A percentile compares a stretch with the other conserved stretches of the same genome.
Conservation (phyloP, 2,329 filamentous ascomycete genomes). For the Penicillium aurantiogriseum region DNA sequence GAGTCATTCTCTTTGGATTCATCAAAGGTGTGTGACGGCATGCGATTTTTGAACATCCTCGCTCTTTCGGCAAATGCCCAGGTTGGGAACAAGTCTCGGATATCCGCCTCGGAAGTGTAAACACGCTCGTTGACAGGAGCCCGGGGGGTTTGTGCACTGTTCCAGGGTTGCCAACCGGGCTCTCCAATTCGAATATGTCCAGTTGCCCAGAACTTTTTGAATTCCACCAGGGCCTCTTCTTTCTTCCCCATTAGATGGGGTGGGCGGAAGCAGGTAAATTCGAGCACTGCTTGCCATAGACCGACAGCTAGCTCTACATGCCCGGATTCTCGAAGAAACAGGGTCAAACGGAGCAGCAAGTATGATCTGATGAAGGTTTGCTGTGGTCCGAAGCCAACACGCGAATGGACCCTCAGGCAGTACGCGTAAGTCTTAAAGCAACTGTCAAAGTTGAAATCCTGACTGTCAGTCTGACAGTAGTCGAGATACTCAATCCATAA, state of each 20-base stretch:
- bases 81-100: slow-evolving; percentile 38
- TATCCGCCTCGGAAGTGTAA: slow-evolving; percentile 21
- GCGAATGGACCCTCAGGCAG: slow-evolving; percentile 51
- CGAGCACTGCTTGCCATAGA: slow-evolving; percentile 79
- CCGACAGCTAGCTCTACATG: slow-evolving; percentile 74
- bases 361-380: slow-evolving; percentile 57
- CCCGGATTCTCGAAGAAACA: slow-evolving; percentile 72
- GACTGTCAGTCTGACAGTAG: slow-evolving; percentile 66
- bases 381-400: slow-evolving; percentile 18
- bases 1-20: slow-evolving; percentile 75
- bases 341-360: slow-evolving; percentile 70
- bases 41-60: slow-evolving; percentile 48
- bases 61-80: slow-evolving; percentile 57
- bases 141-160: slow-evolving; percentile 34
- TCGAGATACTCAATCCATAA: slow-evolving; percentile 75
- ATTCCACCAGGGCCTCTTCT: slow-evolving; percentile 36
- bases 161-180: slow-evolving; percentile 67
- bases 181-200: slow-evolving; percentile 80
- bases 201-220: slow-evolving; percentile 82
- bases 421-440: slow-evolving; percentile 60
- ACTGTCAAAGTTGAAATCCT: slow-evolving; percentile 66
- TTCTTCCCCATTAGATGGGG: slow-evolving; percentile 23
- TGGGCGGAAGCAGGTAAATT: slow-evolving; percentile 66
- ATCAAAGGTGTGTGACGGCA: slow-evolving; percentile 73
- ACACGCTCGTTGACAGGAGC: slow-evolving; percentile 26